phyloP scores from a whole-genome alignment of 306 rosid genomes.

The Rosa chinensis region DNA sequence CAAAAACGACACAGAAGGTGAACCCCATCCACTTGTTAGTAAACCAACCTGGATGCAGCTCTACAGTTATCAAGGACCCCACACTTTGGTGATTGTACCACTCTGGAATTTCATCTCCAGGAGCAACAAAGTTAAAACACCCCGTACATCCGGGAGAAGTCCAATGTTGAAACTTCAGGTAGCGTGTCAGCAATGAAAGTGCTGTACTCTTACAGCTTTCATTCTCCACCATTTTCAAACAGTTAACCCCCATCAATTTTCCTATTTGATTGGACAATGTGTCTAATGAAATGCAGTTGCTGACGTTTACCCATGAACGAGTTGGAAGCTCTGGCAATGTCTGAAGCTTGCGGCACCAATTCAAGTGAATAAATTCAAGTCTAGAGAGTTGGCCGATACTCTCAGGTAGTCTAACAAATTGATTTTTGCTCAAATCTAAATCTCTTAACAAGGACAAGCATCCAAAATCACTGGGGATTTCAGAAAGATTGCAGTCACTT shows the following conservation, averaged over 20 bases:
- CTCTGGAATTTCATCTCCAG: too few species aligned
- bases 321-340: not conserved
- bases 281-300: not conserved
- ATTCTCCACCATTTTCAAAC: not conserved
- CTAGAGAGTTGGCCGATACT: not conserved
- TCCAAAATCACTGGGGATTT: not conserved
- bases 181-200: not conserved
- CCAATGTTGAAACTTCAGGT: too few species aligned
- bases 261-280: not conserved
- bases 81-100: too few species aligned
- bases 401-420: not conserved
- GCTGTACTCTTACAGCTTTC: not conserved
- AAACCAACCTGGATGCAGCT: too few species aligned
- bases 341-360: not conserved
- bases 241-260: not conserved
- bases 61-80: too few species aligned
- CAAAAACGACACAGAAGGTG: too few species aligned
- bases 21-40: too few species aligned
- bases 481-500: not conserved
- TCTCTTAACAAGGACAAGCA: not conserved
- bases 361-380: not conserved
- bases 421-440: not conserved
- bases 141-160: too few species aligned
- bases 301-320: not conserved
- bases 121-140: too few species aligned